These are phyloP conservation scores for Aspergillus indologenus DNA, from an alignment of 495 filamentous ascomycete genomes.

Conservation along the genomic window DNA sequence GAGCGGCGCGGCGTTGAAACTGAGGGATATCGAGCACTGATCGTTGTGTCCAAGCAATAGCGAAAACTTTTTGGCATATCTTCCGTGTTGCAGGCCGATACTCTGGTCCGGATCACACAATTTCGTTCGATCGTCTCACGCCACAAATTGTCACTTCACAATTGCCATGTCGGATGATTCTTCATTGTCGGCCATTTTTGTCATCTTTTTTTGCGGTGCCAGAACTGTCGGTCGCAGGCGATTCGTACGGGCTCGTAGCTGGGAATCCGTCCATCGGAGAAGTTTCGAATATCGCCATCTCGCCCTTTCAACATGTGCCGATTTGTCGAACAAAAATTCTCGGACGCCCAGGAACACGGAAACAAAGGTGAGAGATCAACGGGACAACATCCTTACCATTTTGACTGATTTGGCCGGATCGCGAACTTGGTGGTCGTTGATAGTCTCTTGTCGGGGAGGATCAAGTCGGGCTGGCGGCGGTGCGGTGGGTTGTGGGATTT, in stretches of 20 bases:
- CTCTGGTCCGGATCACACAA: conserved; percentile 3
- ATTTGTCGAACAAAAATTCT: conserved; percentile 16
- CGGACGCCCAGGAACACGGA: conserved; percentile 26
- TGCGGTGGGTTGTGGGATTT: conserved; percentile 44
- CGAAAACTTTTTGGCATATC: neutral
- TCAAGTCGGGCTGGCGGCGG: conserved; percentile 35
- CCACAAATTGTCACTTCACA: neutral
- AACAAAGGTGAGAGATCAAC: conserved; percentile 10
- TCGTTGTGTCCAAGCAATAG: neutral
- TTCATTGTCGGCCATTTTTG: neutral
- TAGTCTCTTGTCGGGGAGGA: conserved; percentile 48
- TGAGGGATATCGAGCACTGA: neutral
- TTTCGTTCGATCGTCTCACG: neutral
- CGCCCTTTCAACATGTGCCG: neutral
- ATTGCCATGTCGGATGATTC: conserved; percentile 1
- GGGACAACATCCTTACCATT: conserved; percentile 50
- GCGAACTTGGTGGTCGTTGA: conserved; percentile 48
- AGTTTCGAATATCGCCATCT: neutral
- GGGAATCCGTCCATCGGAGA: neutral
- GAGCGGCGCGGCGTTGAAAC: neutral
- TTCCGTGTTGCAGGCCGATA: neutral
- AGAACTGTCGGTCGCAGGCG: neutral
- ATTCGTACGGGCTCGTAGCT: neutral
- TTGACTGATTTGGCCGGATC: conserved; percentile 54
- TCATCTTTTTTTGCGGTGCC: neutral